Percentiles rank a stretch among this genome's conserved stretches.
phyloP scores from a whole-genome alignment of 192 early-diverging fungal genomes.

The Coemansia umbellata region DNA sequence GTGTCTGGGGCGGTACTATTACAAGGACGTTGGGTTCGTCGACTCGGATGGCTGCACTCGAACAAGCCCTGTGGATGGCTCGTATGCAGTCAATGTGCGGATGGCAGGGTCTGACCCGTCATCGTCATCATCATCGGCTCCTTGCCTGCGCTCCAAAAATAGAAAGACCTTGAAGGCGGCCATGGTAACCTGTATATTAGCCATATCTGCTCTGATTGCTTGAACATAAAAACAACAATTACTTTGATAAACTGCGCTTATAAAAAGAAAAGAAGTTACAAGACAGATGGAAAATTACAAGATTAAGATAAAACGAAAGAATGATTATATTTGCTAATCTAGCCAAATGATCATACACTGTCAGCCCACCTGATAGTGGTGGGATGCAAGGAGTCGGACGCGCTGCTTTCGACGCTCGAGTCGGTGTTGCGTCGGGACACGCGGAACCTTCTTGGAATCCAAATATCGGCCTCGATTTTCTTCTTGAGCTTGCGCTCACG shows the following conservation, averaged over 20 bases:
- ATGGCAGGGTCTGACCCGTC: background rate
- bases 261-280: too few relatives aligned
- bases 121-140: background rate
- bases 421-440: slow-evolving; percentile 2
- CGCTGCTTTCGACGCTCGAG: background rate
- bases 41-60: slow-evolving; percentile 16
- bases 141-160: too few relatives aligned
- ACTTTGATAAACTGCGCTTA: too few relatives aligned
- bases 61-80: slow-evolving; percentile 13
- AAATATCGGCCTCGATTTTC: slow-evolving; percentile 7
- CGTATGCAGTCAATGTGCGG: slow-evolving; percentile 24
- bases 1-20: slow-evolving; percentile 16
- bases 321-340: background rate
- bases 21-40: slow-evolving; percentile 1
- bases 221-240: too few relatives aligned
- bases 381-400: background rate
- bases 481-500: slow-evolving; percentile 22
- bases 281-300: too few relatives aligned
- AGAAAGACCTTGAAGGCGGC: too few relatives aligned
- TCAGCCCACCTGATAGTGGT: slow-evolving; percentile 32
- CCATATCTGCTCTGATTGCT: too few relatives aligned
- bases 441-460: slow-evolving; percentile 5
- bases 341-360: background rate
- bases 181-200: too few relatives aligned
- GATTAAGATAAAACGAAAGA: too few relatives aligned